phyloP scores from a whole-genome alignment of 169 alveolate genomes.

The Cryptosporidium tyzzeri region DNA sequence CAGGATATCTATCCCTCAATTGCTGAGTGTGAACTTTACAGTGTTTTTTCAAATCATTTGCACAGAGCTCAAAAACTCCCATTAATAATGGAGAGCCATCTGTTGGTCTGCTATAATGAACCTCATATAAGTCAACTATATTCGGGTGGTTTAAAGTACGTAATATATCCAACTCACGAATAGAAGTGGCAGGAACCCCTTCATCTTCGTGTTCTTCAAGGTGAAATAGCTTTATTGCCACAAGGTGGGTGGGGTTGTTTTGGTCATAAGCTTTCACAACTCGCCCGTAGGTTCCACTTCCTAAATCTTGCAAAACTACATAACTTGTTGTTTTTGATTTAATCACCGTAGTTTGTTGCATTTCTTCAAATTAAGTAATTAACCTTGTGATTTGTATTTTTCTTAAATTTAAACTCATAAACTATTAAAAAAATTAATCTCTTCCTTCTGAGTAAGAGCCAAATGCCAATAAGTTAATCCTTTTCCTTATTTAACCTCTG shows the following conservation, averaged over 20 bases:
- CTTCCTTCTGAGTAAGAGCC: constrained; percentile 3
- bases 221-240: constrained; percentile 85
- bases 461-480: constrained; percentile 1
- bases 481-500: constrained; percentile 1
- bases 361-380: background rate
- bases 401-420: background rate
- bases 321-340: constrained; percentile 71
- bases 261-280: constrained; percentile 83
- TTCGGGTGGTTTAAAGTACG: constrained; percentile 82
- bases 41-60: constrained; percentile 63
- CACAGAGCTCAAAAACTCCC: constrained; percentile 75
- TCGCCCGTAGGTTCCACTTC: constrained; percentile 87
- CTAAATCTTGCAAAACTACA: constrained; percentile 78
- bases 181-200: constrained; percentile 90
- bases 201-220: constrained; percentile 83
- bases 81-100: constrained; percentile 62
- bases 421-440: background rate
- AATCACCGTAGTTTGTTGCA: constrained; percentile 61
- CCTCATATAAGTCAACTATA: constrained; percentile 77
- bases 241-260: constrained; percentile 77
- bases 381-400: background rate
- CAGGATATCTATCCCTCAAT: constrained; percentile 67
- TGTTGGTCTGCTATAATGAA: constrained; percentile 68
- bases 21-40: constrained; percentile 55
- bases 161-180: constrained; percentile 85